Evolutionary conservation across 2,329 filamentous ascomycete species (phyloP), one percentile per base, ranked within the genome.

Genomic region (Anthostomella pinea): DNA sequence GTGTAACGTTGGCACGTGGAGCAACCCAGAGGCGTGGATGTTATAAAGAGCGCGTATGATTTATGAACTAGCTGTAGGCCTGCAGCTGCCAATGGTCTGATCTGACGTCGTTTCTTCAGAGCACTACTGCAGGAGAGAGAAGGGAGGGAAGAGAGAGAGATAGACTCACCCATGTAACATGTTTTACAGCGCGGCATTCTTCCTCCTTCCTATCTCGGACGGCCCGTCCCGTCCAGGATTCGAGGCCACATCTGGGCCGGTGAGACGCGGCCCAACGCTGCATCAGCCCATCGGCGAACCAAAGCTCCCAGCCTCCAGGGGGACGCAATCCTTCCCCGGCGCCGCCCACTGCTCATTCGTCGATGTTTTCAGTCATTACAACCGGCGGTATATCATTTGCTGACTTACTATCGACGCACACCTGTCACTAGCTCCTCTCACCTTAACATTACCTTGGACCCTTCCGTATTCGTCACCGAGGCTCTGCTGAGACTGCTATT

Each of bases 201-300:
- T 23, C 35, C 46, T 49, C 43, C 46, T 49, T 46, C 43, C 46
- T 45, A 40, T 49, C 43, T 49, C 39, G 46, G 46, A 34, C 46
- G 43, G 46, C 26, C 43, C 43, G 43, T 46, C 43, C 46, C 46
- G 46, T 49, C 35, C 11, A 18, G n/a, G n/a, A n/a, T n/a, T n/a
- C n/a, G n/a, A n/a, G n/a, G n/a, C n/a, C n/a, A n/a, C n/a, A n/a
- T n/a, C n/a, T n/a, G n/a, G n/a, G n/a, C n/a, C n/a, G n/a, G n/a
- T n/a, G n/a, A n/a, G n/a, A n/a, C n/a, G n/a, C n/a, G n/a, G n/a
- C n/a, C n/a, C n/a, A 15, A 29, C 24, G 23, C 19, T 18, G 8
- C 16, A 18, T 28, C 16, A 15, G 16, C 11, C 26, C 28, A 32
- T 39, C 34, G 39, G 38, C 43, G 21, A 31, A 21, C 29, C n/a